Conservation (phyloP, 1,284 basidiomycete genomes). For the Athelia sp. region DNA sequence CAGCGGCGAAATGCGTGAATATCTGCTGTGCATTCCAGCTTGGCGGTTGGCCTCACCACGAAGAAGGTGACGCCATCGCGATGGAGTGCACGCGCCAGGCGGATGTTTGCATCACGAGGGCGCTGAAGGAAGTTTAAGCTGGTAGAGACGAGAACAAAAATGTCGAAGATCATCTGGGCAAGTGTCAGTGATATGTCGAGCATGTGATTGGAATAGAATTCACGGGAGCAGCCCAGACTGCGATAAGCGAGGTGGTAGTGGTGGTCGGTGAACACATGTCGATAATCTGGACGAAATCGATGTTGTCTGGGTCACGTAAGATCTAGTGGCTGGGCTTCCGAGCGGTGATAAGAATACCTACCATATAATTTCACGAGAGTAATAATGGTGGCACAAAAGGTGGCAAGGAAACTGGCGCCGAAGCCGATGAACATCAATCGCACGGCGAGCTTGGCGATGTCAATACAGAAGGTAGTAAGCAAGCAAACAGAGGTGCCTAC, state of each 20-base stretch:
- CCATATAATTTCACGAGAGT: background rate
- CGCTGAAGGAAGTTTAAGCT: background rate
- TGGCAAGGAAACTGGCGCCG: background rate
- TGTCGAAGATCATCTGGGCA: background rate
- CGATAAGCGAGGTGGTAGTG: background rate
- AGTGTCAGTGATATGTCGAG: background rate
- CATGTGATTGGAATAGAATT: background rate
- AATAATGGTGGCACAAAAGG: background rate
- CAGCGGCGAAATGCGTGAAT: too few species aligned
- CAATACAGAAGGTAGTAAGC: background rate
- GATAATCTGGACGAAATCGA: background rate
- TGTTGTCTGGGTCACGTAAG: background rate
- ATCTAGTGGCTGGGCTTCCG: background rate
- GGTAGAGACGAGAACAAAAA: background rate
- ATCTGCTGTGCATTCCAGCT: too few species aligned
- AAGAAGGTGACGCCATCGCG: conserved; percentile 1
- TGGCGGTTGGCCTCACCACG: background rate
- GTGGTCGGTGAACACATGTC: background rate
- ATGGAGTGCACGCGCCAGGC: background rate
- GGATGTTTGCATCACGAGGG: background rate
- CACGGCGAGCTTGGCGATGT: background rate
- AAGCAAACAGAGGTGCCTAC: background rate
- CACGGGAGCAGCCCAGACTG: background rate
- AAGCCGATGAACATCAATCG: background rate
- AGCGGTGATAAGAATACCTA: background rate